Base-by-base conservation (phyloP, 129 eudicot species). In the Saposhnikovia divaricata region DNA sequence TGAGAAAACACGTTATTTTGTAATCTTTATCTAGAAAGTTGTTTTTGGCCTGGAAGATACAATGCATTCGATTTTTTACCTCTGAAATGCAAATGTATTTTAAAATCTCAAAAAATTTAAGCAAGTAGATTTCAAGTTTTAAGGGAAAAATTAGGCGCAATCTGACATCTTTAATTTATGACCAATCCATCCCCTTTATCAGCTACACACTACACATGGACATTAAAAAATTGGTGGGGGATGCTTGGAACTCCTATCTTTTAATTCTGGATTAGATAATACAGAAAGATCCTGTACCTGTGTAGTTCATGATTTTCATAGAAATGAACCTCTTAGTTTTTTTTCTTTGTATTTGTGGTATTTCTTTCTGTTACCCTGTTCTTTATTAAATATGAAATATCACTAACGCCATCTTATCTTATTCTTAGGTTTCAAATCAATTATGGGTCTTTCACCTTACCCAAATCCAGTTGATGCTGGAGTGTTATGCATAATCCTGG, bases 401-500 rank as follows among this genome's bases (percentile, higher is more conserved):
- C 0, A 21, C 25, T 61, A 43, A 44, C 11, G 21, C 46, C 50
- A n/a, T 3, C 81, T 16, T 45, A 71, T 55, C 40, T 82, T 38
- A 9, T 37, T 65, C 57, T 51, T 76, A 92, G 97, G 92, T 88
- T 72, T 76, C 76, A 37, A 34, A 79, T 53, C 74, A 82, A 79
- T 59, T 7, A 92, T 93, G 98, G 98, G 97, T 73, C 90, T 93
- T n/a, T 87, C 98, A 57, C 85, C 91, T 44, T 91, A 86, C 86
- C 87, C 86, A 70, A 82, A 77, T 44, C 94, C 98, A 42, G 82
- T 92, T 8, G 98, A 93, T 61, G 96, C 88, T 5, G 97, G 98
- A 37, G 87, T 93, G 53, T 80, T 93, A 0, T 93, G 97, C 73
- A 84, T 89, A 51, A 89, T 93, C 73, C 85, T 93, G 45, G 90